phyloP scores from a whole-genome alignment of 2,329 filamentous ascomycete genomes.

The Endoconidiophora laricicola region DNA sequence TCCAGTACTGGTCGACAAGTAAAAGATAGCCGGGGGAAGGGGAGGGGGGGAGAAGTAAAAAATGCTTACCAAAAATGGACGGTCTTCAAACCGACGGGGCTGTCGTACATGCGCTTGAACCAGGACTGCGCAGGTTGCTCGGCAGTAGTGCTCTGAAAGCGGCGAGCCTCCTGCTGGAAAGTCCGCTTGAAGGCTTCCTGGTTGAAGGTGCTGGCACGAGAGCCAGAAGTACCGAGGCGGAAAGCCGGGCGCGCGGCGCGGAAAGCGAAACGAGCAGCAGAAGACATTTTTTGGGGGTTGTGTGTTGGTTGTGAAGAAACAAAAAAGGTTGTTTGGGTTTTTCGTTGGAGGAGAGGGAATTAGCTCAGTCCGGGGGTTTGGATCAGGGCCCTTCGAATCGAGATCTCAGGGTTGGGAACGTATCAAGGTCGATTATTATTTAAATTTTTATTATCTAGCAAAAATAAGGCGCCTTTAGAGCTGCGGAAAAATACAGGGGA shows the following conservation, averaged over 20 bases:
- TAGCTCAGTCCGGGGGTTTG: neutral
- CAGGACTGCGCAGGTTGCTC: constrained; percentile 30
- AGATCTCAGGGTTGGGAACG: neutral
- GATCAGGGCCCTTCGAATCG: neutral
- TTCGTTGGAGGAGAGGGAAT: neutral
- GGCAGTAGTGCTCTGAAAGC: constrained; percentile 50
- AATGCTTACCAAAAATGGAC: constrained; percentile 83
- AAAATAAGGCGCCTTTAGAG: too few species aligned
- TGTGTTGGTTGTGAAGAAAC: neutral
- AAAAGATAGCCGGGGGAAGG: too few species aligned
- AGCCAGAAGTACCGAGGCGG: constrained; percentile 25
- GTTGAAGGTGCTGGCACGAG: constrained; percentile 28
- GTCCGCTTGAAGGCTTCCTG: constrained; percentile 34
- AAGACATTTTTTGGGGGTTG: constrained; percentile 3
- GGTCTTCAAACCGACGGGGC: constrained; percentile 70
- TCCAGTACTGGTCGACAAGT: too few species aligned
- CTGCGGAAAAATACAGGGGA: too few species aligned
- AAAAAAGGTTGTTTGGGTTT: neutral
- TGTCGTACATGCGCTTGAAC: constrained; percentile 72
- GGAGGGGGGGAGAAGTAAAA: too few species aligned
- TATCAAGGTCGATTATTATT: too few species aligned
- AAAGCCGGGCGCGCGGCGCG: constrained; percentile 39
- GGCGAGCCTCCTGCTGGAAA: constrained; percentile 25
- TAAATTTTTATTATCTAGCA: too few species aligned
- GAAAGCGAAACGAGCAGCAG: constrained; percentile 32